phyloP scores from a whole-genome alignment of 352 stramenopile genomes.

The Phytophthora citricola region DNA sequence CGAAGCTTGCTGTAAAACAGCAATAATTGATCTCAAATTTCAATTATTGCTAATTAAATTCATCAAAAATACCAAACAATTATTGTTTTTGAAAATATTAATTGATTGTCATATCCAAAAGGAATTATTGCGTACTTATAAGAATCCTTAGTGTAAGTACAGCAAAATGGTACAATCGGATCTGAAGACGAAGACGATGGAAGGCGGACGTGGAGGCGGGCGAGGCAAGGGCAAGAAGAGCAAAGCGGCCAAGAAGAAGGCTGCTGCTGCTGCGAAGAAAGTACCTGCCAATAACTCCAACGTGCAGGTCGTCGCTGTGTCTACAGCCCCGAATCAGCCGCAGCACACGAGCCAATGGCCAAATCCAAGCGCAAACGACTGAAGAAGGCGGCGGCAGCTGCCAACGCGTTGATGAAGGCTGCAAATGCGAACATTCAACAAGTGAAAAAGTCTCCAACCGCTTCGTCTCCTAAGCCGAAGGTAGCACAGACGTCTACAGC shows the following conservation, averaged over 20 bases:
- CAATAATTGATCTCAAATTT: too few relatives aligned
- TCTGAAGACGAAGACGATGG: constrained; percentile 18
- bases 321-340: background rate
- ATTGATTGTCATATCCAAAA: too few relatives aligned
- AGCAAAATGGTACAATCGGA: background rate
- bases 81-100: too few relatives aligned
- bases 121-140: background rate
- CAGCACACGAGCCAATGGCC: constrained; percentile 6
- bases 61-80: too few relatives aligned
- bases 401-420: background rate
- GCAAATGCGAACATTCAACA: constrained; percentile 2
- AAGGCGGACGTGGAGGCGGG: constrained; percentile 27
- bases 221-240: constrained; percentile 42
- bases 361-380: constrained; percentile 45
- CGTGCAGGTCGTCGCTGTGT: constrained; percentile 18
- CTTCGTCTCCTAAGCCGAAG: constrained; percentile 10
- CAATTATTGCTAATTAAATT: too few relatives aligned
- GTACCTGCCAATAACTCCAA: constrained; percentile 8
- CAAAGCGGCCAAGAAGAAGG: constrained; percentile 32
- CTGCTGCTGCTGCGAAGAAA: constrained; percentile 28
- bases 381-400: constrained; percentile 22
- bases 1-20: too few relatives aligned
- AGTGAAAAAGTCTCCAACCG: constrained; percentile 8
- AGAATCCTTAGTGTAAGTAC: background rate
- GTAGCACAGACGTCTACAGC: constrained; percentile 8